Evolutionary conservation across 2,329 filamentous ascomycete genomes (phyloP).

Genomic region (Corynespora cassiicola): DNA sequence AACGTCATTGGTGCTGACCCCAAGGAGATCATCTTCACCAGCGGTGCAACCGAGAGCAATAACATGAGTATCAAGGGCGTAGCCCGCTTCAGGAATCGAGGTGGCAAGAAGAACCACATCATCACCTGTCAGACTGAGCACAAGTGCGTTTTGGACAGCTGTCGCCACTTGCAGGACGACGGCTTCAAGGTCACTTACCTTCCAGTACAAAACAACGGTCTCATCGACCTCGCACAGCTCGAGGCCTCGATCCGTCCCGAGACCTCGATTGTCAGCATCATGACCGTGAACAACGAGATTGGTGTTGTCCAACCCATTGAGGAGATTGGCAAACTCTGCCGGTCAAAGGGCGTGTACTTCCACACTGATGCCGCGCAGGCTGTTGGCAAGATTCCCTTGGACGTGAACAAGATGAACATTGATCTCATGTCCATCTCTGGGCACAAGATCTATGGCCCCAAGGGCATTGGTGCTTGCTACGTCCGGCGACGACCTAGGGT

Average conservation of each 20-base stretch:
- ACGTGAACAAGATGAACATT: slow-evolving; percentile 97
- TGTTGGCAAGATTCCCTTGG: slow-evolving; percentile 96
- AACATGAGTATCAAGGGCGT: slow-evolving; percentile 99
- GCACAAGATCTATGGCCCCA: slow-evolving; percentile 98
- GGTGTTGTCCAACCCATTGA: slow-evolving; percentile 97
- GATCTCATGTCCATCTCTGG: slow-evolving; percentile 99
- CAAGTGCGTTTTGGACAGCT: slow-evolving; percentile 98
- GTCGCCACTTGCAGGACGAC: slow-evolving; percentile 94
- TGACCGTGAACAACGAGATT: slow-evolving; percentile 99
- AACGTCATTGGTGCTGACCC: slow-evolving; percentile 89
- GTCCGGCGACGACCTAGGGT: slow-evolving; percentile 91
- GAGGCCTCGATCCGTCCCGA: slow-evolving; percentile 90
- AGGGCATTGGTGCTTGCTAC: slow-evolving; percentile 96
- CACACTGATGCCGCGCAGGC: slow-evolving; percentile 97
- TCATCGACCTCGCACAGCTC: slow-evolving; percentile 82
- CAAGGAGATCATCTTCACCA: slow-evolving; percentile 99
- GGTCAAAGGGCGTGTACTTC: slow-evolving; percentile 94
- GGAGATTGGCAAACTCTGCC: slow-evolving; percentile 91
- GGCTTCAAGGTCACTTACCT: slow-evolving; percentile 97
- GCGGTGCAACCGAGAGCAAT: slow-evolving; percentile 96
- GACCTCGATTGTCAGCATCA: slow-evolving; percentile 91
- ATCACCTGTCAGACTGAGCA: slow-evolving; percentile 98
- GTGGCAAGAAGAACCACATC: slow-evolving; percentile 97
- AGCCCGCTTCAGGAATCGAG: slow-evolving; percentile 89
- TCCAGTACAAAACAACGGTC: slow-evolving; percentile 84